These are phyloP conservation scores for Wickerhamiella cacticola DNA, from an alignment of 805 yeast species.

Conservation along the genomic window DNA sequence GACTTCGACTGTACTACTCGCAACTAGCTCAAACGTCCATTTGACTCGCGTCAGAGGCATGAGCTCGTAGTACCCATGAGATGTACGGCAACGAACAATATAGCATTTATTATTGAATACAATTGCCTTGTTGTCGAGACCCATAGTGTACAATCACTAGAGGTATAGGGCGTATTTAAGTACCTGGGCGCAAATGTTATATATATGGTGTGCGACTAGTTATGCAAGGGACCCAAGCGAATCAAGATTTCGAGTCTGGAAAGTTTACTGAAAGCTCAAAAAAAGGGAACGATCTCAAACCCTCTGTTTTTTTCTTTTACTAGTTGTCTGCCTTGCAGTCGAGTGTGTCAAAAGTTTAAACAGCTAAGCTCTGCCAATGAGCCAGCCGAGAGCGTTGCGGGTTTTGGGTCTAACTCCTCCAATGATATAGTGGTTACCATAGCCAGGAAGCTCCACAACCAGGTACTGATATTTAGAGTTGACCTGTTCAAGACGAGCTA, in stretches of 20 bases:
- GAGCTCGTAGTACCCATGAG: not conserved
- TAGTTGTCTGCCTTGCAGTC: too few relatives aligned
- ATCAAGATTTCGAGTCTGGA: too few relatives aligned
- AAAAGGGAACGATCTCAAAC: too few relatives aligned
- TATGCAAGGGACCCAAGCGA: too few relatives aligned
- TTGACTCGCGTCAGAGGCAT: conserved; percentile 1
- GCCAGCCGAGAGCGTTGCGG: conserved; percentile 3
- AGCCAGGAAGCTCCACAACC: conserved; percentile 64
- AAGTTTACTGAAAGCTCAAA: too few relatives aligned
- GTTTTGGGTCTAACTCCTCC: conserved; percentile 21
- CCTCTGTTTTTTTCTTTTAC: too few relatives aligned
- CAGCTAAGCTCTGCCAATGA: not conserved
- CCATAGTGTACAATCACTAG: too few relatives aligned
- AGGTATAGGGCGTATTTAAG: too few relatives aligned
- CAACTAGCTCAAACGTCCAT: not conserved
- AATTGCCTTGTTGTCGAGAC: not conserved
- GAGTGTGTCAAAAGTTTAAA: too few relatives aligned
- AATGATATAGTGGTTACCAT: conserved; percentile 54
- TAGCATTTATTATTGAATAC: not conserved
- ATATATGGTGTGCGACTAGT: not conserved
- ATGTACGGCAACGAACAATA: not conserved
- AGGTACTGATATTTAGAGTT: conserved; percentile 49
- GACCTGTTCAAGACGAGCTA: conserved; percentile 69
- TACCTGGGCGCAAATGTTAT: not conserved
- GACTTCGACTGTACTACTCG: not conserved